phyloP scores from a whole-genome alignment of 2,329 filamentous ascomycete genomes.

The Fusarium continuum region DNA sequence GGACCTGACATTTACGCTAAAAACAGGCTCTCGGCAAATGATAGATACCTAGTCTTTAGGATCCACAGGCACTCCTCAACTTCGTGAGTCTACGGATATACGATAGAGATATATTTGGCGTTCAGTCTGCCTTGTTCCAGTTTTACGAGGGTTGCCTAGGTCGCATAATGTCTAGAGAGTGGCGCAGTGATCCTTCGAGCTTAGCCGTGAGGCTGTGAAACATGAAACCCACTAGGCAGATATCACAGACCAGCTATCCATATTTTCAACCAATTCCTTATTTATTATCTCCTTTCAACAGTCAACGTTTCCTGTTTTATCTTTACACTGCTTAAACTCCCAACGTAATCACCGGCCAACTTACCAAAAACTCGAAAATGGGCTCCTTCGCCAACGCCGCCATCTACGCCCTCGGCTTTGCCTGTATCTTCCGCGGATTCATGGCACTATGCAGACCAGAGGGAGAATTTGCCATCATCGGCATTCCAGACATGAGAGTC shows the following conservation, averaged over 20 bases:
- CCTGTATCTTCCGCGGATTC: background rate
- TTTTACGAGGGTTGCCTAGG: too few species aligned
- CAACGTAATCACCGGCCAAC: background rate
- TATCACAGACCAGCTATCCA: too few species aligned
- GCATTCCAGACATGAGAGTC: background rate
- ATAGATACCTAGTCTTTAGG: too few species aligned
- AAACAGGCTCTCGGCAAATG: too few species aligned
- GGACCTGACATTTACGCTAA: too few species aligned
- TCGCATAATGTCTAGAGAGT: background rate
- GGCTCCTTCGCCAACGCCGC: background rate
- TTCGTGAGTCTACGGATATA: too few species aligned
- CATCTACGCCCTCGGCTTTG: background rate
- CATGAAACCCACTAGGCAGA: background rate
- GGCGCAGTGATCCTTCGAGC: background rate
- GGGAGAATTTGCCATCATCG: background rate
- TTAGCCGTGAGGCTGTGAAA: background rate
- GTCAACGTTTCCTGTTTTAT: too few species aligned
- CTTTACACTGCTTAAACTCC: too few species aligned
- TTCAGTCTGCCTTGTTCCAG: rapidly evolving
- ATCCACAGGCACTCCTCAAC: too few species aligned
- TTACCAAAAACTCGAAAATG: background rate
- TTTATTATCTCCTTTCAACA: too few species aligned
- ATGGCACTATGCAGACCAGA: background rate
- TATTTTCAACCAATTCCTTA: background rate
- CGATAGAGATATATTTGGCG: too few species aligned